A percentile compares a stretch with the other conserved stretches of the same genome.
phyloP scores from a whole-genome alignment of 331 rosid genomes.

The Acacia concinna region DNA sequence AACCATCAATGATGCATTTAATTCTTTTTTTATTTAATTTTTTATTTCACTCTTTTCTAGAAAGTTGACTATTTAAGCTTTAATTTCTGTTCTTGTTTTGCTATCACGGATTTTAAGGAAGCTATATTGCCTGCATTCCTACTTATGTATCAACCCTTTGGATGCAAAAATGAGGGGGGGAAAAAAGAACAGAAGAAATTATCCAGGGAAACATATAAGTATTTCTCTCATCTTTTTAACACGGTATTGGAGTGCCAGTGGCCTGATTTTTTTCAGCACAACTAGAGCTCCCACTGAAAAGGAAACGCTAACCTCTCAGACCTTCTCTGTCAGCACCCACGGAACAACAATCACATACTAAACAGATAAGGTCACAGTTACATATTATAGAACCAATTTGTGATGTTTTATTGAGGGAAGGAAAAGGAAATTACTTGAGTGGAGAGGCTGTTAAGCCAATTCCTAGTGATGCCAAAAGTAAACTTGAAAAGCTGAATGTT shows the following conservation, averaged over 20 bases:
- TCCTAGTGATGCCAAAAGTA: not conserved
- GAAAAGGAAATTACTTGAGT: not conserved
- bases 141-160: not conserved
- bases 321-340: not conserved
- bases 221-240: not conserved
- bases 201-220: not conserved
- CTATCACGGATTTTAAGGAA: not conserved
- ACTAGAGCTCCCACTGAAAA: not conserved
- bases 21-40: not conserved
- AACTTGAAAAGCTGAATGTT: not conserved
- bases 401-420: not conserved
- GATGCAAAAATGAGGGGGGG: no score
- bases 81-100: not conserved
- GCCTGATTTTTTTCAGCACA: not conserved
- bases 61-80: not conserved
- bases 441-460: not conserved
- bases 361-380: not conserved
- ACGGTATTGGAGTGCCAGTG: not conserved
- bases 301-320: not conserved
- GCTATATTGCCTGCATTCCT: not conserved
- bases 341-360: not conserved
- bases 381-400: not conserved
- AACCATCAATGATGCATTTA: not conserved
- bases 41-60: not conserved
- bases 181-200: not conserved